phyloP scores from a whole-genome alignment of 129 eudicot species.

The Flaveria bidentis region DNA sequence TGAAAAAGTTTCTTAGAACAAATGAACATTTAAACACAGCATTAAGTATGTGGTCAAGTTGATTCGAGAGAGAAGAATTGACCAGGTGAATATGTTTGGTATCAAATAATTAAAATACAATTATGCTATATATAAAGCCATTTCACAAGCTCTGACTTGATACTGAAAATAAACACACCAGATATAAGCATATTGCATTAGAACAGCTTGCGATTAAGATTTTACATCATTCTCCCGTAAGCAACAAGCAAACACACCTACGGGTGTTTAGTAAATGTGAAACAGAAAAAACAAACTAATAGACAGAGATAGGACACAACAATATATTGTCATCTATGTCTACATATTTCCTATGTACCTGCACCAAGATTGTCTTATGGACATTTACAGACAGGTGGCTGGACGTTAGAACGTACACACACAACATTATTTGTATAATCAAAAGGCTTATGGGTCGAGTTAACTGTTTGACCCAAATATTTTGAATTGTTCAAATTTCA shows the following conservation, averaged over 20 bases:
- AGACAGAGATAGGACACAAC: conserved; percentile 11
- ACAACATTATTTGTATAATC: conserved; percentile 25
- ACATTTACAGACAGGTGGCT: conserved; percentile 33
- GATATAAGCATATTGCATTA: not conserved
- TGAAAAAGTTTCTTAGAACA: no score
- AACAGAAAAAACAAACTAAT: conserved; percentile 7
- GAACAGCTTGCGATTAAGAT: conserved; percentile 16
- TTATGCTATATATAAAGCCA: no score
- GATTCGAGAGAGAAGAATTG: no score
- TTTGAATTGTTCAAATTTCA: conserved; percentile 22
- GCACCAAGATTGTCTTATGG: conserved; percentile 22
- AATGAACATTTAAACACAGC: no score
- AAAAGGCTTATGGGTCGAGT: conserved; percentile 10
- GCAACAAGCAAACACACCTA: conserved; percentile 25
- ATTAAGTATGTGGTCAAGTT: no score
- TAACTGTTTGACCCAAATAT: conserved; percentile 10
- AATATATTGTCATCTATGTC: conserved; percentile 18
- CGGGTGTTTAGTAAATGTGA: conserved; percentile 2
- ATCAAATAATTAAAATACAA: no score
- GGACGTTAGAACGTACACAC: conserved; percentile 20
- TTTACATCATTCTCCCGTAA: conserved; percentile 28
- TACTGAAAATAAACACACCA: conserved; percentile 4
- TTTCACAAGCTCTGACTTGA: not conserved
- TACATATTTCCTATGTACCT: conserved; percentile 30
- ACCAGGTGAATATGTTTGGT: no score